Evolutionary conservation across 169 alveolate genomes (phyloP), one percentile per base, ranked within the genome.

Genomic region (Cryptosporidium sp.): DNA sequence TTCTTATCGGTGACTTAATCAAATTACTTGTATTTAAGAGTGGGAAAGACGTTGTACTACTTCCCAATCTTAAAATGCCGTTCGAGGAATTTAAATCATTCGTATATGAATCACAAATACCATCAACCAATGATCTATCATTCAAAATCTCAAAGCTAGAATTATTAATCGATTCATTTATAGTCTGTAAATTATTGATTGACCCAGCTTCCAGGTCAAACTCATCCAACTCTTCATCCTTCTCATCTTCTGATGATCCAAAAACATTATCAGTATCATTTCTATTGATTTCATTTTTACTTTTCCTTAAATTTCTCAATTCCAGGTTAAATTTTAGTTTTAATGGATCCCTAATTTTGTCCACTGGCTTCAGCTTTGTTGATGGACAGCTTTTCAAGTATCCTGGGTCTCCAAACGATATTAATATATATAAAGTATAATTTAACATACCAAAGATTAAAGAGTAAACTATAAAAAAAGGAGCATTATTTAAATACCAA

Each of bases 351-450:
- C 73, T 61, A 21, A 80, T 59, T 35, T 52, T 59, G 35, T 80
- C 69, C 2, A 80, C 75, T 45, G 89, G 89, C 33, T 59, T 80
- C 62, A 80, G 18, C 26, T 62, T 62, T 41, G 89, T 61, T 10
- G 89, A 80, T 26, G 89, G 89, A 45, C 89, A 80, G 39, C 58
- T 45, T 41, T 48, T 59, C 48, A 80, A 26, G 14, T 31, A 80
- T 26, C 89, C 89, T 12, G 89, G 89, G 52, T 80, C 89, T 5
- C 89, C 75, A 65, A 80, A 80, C 7, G 89, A 80, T 62, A 65
- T 80, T 23, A 80, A 45, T 23, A 80, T 67, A 80, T 80, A 80
- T 29, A 80, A 31, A 26, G 89, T 80, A 41, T 61, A 61, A 48
- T 62, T 80, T 26, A 80, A 26, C 37, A 80, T 37, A 23, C 89